Base-by-base conservation (phyloP, 768 basidiomycete genomes). In the Ramaria sp. region DNA sequence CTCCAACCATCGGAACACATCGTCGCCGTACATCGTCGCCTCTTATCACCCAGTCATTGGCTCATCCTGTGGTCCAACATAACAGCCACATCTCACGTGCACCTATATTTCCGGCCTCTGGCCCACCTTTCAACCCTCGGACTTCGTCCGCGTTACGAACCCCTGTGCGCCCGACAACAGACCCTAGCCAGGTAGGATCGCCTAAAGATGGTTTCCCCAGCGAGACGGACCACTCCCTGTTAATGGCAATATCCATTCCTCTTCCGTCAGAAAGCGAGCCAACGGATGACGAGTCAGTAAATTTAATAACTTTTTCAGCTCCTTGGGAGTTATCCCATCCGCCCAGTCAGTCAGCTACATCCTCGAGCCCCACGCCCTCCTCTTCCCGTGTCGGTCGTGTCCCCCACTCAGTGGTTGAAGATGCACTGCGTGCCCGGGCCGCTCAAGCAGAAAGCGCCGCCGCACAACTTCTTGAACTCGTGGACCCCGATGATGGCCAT, bases 361-460 rank as follows among this genome's bases (percentile, higher is more conserved):
- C 68, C 65, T 68, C 20, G 69, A 73, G 43, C 79, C 22, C 78
- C 2, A 78, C 72, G 53, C 73, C 74, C 31, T 71, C 68, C 1
- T 71, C 77, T 20, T 83, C 83, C 4, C 84, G 83, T 65, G n/a
- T 41, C n/a, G 39, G 22, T 20, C 57, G 20, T 46, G 30, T 58
- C 67, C 77, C 62, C 51, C 73, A 72, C 47, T 74, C 82, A 12
- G 78, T 79, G 19, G 73, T 93, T 4, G 92, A 94, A 64, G 93
- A 95, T 65, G 91, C 85, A 31, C 69, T 95, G 62, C 79, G 84
- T 45, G 89, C 89, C 2, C 81, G 89, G 53, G 93, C 94, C 1
- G 88, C 89, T 63, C 94, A 96, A 66, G 94, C 94, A 0, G 90
- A 93, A 67, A 92, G 90, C 65, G 89, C 92, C 7, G 94, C 94